phyloP scores from a whole-genome alignment of 768 basidiomycete genomes.

The Auricularia heimuer region DNA sequence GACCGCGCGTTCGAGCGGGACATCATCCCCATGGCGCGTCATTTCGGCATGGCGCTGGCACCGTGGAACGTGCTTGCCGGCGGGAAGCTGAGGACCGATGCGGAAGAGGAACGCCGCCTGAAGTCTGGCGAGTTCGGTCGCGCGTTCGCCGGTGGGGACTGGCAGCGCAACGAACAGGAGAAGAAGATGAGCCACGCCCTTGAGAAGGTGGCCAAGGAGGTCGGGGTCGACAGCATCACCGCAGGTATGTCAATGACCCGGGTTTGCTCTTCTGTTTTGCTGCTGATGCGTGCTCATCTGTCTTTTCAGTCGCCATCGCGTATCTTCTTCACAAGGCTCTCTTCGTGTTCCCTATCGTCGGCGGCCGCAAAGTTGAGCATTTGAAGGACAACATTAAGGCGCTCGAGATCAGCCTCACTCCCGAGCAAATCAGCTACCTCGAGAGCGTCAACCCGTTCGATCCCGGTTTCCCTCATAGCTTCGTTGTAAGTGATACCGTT shows the following conservation, averaged over 20 bases:
- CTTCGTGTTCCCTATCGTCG: background rate
- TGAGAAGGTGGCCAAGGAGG: slow-evolving; percentile 10
- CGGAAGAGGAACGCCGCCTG: slow-evolving; percentile 19
- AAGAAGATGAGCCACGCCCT: slow-evolving; percentile 9
- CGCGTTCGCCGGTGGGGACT: background rate
- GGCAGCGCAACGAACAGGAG: slow-evolving; percentile 8
- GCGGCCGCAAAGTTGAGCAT: no score
- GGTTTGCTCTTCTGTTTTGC: no score
- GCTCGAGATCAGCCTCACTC: no score
- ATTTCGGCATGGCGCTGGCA: slow-evolving; percentile 14
- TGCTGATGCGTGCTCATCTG: no score
- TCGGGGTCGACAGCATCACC: slow-evolving; percentile 5
- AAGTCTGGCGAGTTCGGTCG: slow-evolving; percentile 5
- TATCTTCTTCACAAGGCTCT: slow-evolving; percentile 5
- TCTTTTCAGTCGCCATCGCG: slow-evolving; percentile 3
- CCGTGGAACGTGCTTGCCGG: slow-evolving; percentile 17
- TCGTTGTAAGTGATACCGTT: background rate
- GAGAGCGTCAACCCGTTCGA: no score
- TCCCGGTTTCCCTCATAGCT: no score
- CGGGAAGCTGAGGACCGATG: slow-evolving; percentile 21
- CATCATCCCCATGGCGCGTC: slow-evolving; percentile 25
- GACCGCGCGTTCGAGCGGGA: slow-evolving; percentile 29
- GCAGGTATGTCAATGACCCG: background rate
- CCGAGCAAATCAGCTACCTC: no score
- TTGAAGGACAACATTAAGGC: no score